A percentile compares a stretch with the other conserved stretches of the same genome.
Evolutionary conservation across 352 stramenopile species (phyloP).

Genomic region (Phytophthora kernoviae): DNA sequence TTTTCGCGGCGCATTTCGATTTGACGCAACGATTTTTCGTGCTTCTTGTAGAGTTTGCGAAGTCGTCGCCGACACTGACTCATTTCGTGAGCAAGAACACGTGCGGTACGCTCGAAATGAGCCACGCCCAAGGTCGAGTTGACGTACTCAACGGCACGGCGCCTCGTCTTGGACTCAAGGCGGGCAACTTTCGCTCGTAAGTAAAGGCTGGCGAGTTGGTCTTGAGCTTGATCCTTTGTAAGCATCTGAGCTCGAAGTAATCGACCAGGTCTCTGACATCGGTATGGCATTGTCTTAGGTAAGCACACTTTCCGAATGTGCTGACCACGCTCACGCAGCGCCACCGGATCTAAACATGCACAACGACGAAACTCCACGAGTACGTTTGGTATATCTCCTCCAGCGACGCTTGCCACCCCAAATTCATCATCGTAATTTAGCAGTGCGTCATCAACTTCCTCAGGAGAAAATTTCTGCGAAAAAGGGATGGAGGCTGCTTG

Average conservation of each 20-base stretch:
- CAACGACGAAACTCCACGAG: conserved; percentile 53
- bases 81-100: conserved; percentile 30
- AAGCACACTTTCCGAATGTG: conserved; percentile 54
- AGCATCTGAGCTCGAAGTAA: conserved; percentile 68
- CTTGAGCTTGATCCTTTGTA: conserved; percentile 64
- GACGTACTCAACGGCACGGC: conserved; percentile 66
- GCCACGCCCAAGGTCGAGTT: conserved; percentile 53
- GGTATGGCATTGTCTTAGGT: conserved; percentile 39
- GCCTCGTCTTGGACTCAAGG: conserved; percentile 52
- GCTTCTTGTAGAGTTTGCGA: conserved; percentile 41
- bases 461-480: conserved; percentile 32
- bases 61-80: conserved; percentile 39
- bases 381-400: conserved; percentile 11
- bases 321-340: conserved; percentile 23
- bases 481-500: conserved; percentile 9
- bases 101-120: conserved; percentile 57
- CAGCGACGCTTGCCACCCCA: conserved; percentile 30
- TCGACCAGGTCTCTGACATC: conserved; percentile 49
- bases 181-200: conserved; percentile 53
- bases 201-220: conserved; percentile 65
- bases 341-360: conserved; percentile 49
- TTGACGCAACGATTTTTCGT: conserved; percentile 28
- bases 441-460: conserved; percentile 63
- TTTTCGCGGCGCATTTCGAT: conserved; percentile 39
- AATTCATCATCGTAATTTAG: conserved; percentile 68